phyloP scores from a whole-genome alignment of 2,329 filamentous ascomycete species.

The Phyllosticta citrichinensis region DNA sequence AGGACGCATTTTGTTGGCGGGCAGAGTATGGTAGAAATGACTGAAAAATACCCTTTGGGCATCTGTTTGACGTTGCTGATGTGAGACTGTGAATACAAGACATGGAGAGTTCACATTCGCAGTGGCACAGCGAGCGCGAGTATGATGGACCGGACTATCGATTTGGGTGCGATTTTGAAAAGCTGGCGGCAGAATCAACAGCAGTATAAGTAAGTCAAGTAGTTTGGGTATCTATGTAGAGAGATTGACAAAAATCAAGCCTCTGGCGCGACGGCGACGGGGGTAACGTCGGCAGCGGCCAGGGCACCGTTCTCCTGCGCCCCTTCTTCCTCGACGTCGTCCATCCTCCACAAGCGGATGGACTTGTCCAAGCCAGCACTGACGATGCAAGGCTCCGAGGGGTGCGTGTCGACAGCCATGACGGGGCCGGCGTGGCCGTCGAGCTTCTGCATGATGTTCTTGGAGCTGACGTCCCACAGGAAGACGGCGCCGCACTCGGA shows the following conservation, averaged over 20 bases:
- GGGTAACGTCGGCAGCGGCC: background rate
- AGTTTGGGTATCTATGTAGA: background rate
- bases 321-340: constrained; percentile 19
- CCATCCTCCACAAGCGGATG: constrained; percentile 49
- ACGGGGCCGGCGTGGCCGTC: constrained; percentile 49
- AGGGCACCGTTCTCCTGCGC: background rate
- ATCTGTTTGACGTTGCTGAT: background rate
- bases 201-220: background rate
- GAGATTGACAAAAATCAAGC: background rate
- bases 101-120: background rate
- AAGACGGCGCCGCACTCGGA: constrained; percentile 81
- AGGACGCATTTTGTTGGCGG: no score
- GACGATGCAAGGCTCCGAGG: constrained; percentile 43
- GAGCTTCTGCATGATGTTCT: constrained; percentile 64
- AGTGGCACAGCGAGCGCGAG: background rate
- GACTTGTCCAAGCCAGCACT: constrained; percentile 55
- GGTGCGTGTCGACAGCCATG: constrained; percentile 50
- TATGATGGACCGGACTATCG: no score
- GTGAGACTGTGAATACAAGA: background rate
- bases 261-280: background rate
- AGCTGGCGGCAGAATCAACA: background rate
- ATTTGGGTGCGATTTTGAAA: background rate
- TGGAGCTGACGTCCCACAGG: constrained; percentile 84
- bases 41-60: no score
- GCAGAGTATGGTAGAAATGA: no score